Conservation (phyloP, 768 basidiomycete species). For the Boletus rubropictus region DNA sequence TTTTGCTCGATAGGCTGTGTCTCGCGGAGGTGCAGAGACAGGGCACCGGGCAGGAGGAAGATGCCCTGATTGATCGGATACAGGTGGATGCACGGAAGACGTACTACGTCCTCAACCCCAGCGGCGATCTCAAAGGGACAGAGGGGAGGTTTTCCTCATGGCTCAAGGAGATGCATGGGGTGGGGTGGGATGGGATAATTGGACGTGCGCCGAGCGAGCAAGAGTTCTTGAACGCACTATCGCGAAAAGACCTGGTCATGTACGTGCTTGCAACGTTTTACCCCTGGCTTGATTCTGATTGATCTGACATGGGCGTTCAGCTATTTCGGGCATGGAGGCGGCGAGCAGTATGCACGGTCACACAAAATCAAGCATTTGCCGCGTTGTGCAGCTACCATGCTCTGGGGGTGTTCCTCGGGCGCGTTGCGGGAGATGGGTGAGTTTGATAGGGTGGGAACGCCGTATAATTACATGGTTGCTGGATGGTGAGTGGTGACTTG, state of each 20-base stretch:
- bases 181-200: constrained; percentile 80
- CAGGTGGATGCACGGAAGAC: constrained; percentile 61
- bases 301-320: constrained; percentile 35
- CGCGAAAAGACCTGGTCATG: constrained; percentile 81
- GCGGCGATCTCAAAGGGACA: constrained; percentile 81
- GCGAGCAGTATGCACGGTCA: constrained; percentile 88
- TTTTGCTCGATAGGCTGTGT: constrained; percentile 76
- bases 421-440: constrained; percentile 85
- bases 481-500: constrained; percentile 71
- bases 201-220: constrained; percentile 78
- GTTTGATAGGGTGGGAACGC: constrained; percentile 87
- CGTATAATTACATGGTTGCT: constrained; percentile 93
- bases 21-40: constrained; percentile 46
- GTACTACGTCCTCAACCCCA: constrained; percentile 87
- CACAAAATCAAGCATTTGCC: constrained; percentile 77
- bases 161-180: constrained; percentile 61
- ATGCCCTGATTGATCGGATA: constrained; percentile 39
- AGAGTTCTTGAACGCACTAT: constrained; percentile 70
- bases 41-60: constrained; percentile 6
- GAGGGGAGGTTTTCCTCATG: constrained; percentile 78
- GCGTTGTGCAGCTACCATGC: constrained; percentile 89
- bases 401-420: constrained; percentile 99
- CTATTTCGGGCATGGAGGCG: constrained; percentile 96
- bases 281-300: neutral
- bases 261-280: constrained; percentile 39